Percentiles rank a stretch among this genome's conserved stretches.
Conservation (phyloP, 2,329 filamentous ascomycete species). For the Stachybotrys echinatus region DNA sequence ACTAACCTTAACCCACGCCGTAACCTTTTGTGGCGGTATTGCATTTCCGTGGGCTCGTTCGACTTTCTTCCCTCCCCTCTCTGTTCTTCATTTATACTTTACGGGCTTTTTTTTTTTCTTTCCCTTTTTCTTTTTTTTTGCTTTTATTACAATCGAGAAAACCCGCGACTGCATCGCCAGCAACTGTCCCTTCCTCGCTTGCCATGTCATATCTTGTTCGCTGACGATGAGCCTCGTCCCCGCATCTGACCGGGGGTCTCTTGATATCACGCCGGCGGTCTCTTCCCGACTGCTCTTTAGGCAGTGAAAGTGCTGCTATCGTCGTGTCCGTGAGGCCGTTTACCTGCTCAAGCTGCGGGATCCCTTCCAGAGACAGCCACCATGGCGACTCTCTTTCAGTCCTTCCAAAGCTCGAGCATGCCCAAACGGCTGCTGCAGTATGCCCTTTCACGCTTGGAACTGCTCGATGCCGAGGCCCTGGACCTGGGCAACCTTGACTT, state of each 20-base stretch:
- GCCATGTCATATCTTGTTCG: conserved; percentile 14
- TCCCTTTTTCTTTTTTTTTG: background rate
- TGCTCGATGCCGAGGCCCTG: conserved; percentile 82
- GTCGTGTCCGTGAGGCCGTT: background rate
- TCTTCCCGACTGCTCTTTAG: background rate
- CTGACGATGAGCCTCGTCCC: conserved; percentile 28
- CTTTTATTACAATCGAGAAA: background rate
- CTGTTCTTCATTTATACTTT: background rate
- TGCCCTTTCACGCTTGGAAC: conserved; percentile 73
- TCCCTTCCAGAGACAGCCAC: conserved; percentile 12
- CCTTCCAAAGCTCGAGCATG: conserved; percentile 64
- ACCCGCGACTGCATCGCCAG: background rate
- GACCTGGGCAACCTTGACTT: conserved; percentile 84
- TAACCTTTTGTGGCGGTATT: background rate
- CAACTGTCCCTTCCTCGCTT: background rate
- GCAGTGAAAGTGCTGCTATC: background rate
- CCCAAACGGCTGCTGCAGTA: conserved; percentile 87
- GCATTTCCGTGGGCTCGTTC: background rate
- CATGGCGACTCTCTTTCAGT: conserved; percentile 71
- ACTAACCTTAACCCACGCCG: background rate
- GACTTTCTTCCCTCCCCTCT: background rate
- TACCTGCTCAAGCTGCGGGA: conserved; percentile 1
- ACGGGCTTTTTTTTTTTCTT: background rate
- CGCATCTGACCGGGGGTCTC: conserved; percentile 28
- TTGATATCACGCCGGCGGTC: conserved; percentile 22